Base-by-base conservation (phyloP, 768 basidiomycete genomes). In the Lactifluus volemus region DNA sequence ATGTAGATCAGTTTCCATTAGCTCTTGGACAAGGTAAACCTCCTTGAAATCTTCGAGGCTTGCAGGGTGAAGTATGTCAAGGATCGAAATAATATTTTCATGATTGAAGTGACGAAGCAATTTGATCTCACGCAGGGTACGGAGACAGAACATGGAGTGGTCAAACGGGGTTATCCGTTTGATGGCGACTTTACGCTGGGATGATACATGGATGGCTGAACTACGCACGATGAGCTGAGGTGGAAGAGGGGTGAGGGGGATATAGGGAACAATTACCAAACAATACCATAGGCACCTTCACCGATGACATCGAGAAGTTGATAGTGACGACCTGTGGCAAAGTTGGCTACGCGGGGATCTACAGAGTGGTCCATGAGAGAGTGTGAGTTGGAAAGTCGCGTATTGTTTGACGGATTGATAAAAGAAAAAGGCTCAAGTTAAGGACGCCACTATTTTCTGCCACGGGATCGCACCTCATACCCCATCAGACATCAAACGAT, bases 141-240 rank as follows among this genome's bases (percentile, higher is more conserved):
- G 78, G 71, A 94, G 79, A 70, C 90, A 92, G 76, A 94, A 95
- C 90, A 96, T 92, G 60, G 92, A 86, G 70, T 95, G 93, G 71
- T 96, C 94, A 67, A 96, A 97, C 5, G 93, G 93, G 0, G 89
- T 85, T 74, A 97, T 93, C 76, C 91, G 91, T 80, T 97, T 97
- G 79, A 97, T 94, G 57, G 95, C 95, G 63, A 98, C 96, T 73
- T 92, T 92, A 61, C 91, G 87, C 55, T 86, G 85, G 55, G 89
- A 90, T 2, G 92, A 86, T 63, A 84, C 73, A 71, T 98, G 94
- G 3, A 94, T 77, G 5, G 95, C 95, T 25, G 94, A 95, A 73
- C 73, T 74, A 66, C 30, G 11, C 5, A 30, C 11, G 38, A 68
- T 71, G 55, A 42, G 48, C 42, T 44, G 48, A 30, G 45, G 49